Conservation (phyloP, 2,329 filamentous ascomycete species). For the Alternaria arbusti region DNA sequence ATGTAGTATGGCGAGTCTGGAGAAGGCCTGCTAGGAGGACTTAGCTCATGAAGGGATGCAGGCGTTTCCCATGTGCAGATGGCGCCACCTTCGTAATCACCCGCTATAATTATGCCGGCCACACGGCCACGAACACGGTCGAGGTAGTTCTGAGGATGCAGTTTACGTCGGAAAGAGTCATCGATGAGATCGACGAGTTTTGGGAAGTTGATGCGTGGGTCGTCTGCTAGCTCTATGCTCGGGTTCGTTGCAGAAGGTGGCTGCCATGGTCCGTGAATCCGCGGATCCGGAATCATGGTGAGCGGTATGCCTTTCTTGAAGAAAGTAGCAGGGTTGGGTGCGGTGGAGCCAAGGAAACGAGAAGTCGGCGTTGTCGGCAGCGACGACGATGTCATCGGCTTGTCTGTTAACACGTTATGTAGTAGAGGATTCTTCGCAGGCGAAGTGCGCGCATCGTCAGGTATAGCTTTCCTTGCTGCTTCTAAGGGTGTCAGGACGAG, state of each 20-base stretch:
- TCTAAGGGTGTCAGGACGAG: conserved; percentile 87
- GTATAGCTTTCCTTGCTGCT: conserved; percentile 65
- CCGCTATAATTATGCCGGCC: conserved; percentile 91
- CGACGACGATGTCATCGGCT: conserved; percentile 90
- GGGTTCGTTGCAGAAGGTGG: conserved; percentile 66
- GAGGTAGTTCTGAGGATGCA: conserved; percentile 85
- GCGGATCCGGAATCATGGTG: conserved; percentile 78
- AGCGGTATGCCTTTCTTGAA: conserved; percentile 91
- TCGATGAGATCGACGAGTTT: conserved; percentile 88
- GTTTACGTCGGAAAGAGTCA: conserved; percentile 85
- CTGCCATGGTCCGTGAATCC: conserved; percentile 66
- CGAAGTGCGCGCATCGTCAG: conserved; percentile 60
- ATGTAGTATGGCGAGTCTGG: conserved; percentile 65
- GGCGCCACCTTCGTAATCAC: conserved; percentile 94
- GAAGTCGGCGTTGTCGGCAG: conserved; percentile 64
- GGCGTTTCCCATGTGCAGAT: conserved; percentile 94
- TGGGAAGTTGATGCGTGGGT: conserved; percentile 81
- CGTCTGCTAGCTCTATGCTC: conserved; percentile 71
- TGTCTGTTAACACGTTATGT: conserved; percentile 94
- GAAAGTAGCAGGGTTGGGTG: conserved; percentile 71
- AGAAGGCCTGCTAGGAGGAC: not conserved
- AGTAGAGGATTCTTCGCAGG: conserved; percentile 83
- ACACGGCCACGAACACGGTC: conserved; percentile 78
- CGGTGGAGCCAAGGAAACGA: conserved; percentile 37
- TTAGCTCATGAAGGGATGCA: conserved; percentile 54